phyloP scores from a whole-genome alignment of 345 rosid genomes.

The Clarkia xantiana region DNA sequence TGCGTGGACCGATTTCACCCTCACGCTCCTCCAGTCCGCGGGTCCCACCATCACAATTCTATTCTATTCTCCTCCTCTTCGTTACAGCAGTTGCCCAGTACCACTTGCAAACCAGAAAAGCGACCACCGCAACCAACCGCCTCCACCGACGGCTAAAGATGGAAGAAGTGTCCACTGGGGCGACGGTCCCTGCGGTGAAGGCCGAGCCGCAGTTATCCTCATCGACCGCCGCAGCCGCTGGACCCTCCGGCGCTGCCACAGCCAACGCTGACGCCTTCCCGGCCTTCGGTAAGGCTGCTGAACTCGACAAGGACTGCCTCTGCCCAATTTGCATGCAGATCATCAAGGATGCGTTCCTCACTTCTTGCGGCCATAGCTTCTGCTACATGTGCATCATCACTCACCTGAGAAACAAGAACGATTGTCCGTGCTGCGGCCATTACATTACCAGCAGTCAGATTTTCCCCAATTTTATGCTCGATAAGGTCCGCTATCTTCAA shows the following conservation, averaged over 20 bases:
- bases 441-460: constrained; percentile 66
- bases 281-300: constrained; percentile 12
- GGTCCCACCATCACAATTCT: constrained; percentile 3
- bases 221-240: constrained; percentile 4
- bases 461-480: constrained; percentile 77
- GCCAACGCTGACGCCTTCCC: constrained; percentile 1
- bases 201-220: constrained; percentile 16
- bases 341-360: constrained; percentile 84
- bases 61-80: too few species aligned
- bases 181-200: constrained; percentile 53
- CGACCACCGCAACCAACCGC: too few species aligned
- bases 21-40: constrained; percentile 8
- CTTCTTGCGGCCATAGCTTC: constrained; percentile 93
- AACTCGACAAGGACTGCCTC: constrained; percentile 61
- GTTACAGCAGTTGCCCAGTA: too few species aligned
- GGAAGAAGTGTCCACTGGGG: constrained; percentile 38
- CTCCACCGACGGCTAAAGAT: not conserved
- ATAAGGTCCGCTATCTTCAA: constrained; percentile 37
- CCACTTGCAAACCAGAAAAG: too few species aligned
- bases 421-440: constrained; percentile 90
- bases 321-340: constrained; percentile 99
- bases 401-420: constrained; percentile 80
- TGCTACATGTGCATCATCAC: constrained; percentile 94
- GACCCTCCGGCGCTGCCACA: constrained; percentile 8
- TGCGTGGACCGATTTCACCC: constrained; percentile 15